These are phyloP conservation scores for Ochetophila trinervis DNA, from an alignment of 306 rosid genomes.

Conservation along the genomic window DNA sequence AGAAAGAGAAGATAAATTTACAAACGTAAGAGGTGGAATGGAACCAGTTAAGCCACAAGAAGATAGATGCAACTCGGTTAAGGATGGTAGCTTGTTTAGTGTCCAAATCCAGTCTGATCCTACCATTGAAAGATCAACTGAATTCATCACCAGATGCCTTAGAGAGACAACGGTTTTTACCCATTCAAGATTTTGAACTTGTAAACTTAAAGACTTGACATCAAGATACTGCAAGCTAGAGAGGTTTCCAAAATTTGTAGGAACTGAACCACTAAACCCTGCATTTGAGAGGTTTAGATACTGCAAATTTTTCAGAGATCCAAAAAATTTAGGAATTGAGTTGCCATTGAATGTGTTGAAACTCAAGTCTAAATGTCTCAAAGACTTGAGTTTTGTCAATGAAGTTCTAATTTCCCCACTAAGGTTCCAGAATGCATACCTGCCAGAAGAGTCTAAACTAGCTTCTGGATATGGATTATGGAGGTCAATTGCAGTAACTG, in stretches of 20 bases:
- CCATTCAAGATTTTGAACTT: constrained; percentile 30
- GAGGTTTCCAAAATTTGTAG: constrained; percentile 37
- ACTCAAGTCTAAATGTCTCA: constrained; percentile 45
- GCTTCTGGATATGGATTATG: constrained; percentile 21
- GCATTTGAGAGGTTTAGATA: constrained; percentile 41
- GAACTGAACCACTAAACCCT: constrained; percentile 33
- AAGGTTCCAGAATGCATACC: no score
- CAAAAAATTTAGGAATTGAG: constrained; percentile 30
- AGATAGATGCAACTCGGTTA: constrained; percentile 37
- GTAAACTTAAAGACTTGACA: background rate
- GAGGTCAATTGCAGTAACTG: no score
- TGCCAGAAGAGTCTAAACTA: constrained; percentile 5
- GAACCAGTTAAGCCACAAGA: constrained; percentile 14
- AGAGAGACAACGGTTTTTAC: constrained; percentile 31
- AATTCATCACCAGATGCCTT: constrained; percentile 35
- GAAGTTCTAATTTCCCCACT: no score
- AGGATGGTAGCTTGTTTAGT: constrained; percentile 23
- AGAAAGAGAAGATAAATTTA: constrained; percentile 41
- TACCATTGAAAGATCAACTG: constrained; percentile 34
- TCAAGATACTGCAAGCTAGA: constrained; percentile 37
- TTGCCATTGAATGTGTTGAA: constrained; percentile 35
- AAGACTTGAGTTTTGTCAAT: constrained; percentile 28
- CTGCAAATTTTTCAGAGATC: constrained; percentile 35
- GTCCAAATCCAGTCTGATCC: constrained; percentile 27
- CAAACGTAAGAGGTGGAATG: constrained; percentile 19